Percentiles rank a stretch among this genome's conserved stretches.
These are phyloP conservation scores for Blastocystis sp. DNA, from an alignment of 352 stramenopile genomes.

Conservation along the genomic window DNA sequence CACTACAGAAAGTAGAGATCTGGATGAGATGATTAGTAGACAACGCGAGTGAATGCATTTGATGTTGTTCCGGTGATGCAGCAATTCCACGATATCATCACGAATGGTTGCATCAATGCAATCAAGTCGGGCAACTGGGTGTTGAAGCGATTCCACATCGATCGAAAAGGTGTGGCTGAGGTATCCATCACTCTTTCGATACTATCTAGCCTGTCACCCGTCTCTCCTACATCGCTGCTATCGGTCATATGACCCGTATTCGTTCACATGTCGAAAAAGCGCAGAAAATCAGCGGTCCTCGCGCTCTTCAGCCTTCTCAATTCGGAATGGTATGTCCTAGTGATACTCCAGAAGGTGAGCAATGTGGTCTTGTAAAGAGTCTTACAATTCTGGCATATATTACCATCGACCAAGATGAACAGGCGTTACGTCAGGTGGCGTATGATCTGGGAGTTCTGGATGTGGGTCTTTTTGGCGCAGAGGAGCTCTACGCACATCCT, in stretches of 20 bases:
- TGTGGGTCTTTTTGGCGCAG: constrained; percentile 83
- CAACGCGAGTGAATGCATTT: constrained; percentile 79
- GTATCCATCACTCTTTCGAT: not conserved
- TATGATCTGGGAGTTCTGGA: constrained; percentile 94
- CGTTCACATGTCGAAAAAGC: constrained; percentile 97
- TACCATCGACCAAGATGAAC: constrained; percentile 83
- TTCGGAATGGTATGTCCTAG: constrained; percentile 99
- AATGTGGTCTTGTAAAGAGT: constrained; percentile 98
- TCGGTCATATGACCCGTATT: constrained; percentile 99
- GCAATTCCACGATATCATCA: constrained; percentile 87
- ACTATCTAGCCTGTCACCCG: constrained; percentile 85
- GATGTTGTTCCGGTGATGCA: constrained; percentile 94
- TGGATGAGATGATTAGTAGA: not conserved
- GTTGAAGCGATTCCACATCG: constrained; percentile 98
- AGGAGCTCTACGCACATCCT: constrained; percentile 87
- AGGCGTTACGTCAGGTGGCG: constrained; percentile 86
- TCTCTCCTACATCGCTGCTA: constrained; percentile 93
- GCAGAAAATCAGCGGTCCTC: constrained; percentile 91
- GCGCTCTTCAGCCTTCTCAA: constrained; percentile 93
- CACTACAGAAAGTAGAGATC: constrained; percentile 65
- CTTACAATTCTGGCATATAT: constrained; percentile 95
- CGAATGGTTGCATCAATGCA: constrained; percentile 77
- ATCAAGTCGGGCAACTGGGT: constrained; percentile 91
- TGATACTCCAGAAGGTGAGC: constrained; percentile 97
- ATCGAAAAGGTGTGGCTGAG: constrained; percentile 78